A percentile compares a stretch with the other conserved stretches of the same genome.
Conservation (phyloP, 768 basidiomycete species). For the Termitomyces heimii region DNA sequence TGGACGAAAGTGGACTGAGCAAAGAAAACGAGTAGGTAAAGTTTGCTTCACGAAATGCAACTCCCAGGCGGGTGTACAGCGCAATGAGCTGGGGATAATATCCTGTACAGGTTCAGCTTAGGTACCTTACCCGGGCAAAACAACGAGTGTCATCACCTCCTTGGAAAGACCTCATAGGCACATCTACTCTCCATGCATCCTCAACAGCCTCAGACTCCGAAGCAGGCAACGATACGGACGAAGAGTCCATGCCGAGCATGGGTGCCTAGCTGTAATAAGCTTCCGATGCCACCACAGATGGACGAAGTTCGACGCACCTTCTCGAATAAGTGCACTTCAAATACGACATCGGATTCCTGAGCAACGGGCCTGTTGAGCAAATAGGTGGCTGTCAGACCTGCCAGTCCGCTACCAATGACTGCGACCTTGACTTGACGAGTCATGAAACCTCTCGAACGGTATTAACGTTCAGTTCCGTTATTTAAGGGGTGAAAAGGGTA, state of each 20-base stretch:
- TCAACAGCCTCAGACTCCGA: conserved; percentile 22
- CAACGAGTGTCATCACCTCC: conserved; percentile 42
- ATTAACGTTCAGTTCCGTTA: not conserved
- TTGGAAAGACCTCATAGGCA: conserved; percentile 81
- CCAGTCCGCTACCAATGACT: conserved; percentile 67
- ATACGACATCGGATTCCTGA: conserved; percentile 32
- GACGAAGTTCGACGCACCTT: conserved; percentile 39
- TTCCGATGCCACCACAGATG: not conserved
- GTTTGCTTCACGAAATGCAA: conserved; percentile 47
- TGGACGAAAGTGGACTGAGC: conserved; percentile 24
- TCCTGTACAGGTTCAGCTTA: conserved; percentile 30
- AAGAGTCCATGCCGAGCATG: conserved; percentile 63
- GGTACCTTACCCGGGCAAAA: not conserved
- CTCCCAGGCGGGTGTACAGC: conserved; percentile 56
- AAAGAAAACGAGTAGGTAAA: conserved; percentile 73
- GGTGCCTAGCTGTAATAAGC: conserved; percentile 32
- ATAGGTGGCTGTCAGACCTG: conserved; percentile 66
- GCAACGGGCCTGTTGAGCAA: conserved; percentile 34
- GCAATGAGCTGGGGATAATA: conserved; percentile 70
- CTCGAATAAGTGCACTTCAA: conserved; percentile 72
- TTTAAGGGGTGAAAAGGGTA: not conserved
- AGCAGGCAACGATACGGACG: conserved; percentile 43
- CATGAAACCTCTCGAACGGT: conserved; percentile 14
- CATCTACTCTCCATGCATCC: conserved; percentile 56
- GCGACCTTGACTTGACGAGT: conserved; percentile 52